phyloP scores from a whole-genome alignment of 2,329 filamentous ascomycete genomes.

The Sarocladiaceae sp. region DNA sequence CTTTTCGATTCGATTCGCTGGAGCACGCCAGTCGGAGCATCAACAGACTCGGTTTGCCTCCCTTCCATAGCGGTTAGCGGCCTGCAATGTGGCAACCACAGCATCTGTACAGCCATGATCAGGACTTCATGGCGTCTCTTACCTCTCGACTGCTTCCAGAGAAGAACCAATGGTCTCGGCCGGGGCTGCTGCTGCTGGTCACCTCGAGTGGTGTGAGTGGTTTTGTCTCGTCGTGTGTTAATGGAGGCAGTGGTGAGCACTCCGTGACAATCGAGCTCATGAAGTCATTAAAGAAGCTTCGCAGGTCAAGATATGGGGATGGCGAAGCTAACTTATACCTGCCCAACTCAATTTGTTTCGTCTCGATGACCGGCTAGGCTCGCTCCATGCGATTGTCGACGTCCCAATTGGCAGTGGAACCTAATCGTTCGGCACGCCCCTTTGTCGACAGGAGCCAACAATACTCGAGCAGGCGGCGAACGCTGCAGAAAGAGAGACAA shows the following conservation, averaged over 20 bases:
- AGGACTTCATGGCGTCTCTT: no score
- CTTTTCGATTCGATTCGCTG: no score
- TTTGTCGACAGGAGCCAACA: slow-evolving; percentile 13
- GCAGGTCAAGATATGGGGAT: slow-evolving; percentile 17
- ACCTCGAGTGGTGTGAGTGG: no score
- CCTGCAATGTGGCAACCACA: no score
- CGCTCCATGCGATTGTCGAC: slow-evolving; percentile 6
- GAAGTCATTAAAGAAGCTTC: background rate
- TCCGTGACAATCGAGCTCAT: no score
- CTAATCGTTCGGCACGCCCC: slow-evolving; percentile 21
- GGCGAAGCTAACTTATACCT: slow-evolving; percentile 34
- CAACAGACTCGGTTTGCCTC: background rate
- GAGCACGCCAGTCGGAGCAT: background rate
- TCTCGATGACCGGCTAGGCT: slow-evolving; percentile 17
- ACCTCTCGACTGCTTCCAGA: no score
- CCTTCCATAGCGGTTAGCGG: background rate
- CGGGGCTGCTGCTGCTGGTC: no score
- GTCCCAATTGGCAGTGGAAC: slow-evolving; percentile 11
- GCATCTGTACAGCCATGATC: no score
- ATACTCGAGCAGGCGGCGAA: slow-evolving; percentile 12
- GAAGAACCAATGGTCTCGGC: no score
- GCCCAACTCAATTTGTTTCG: slow-evolving; percentile 18
- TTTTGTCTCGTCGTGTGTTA: no score
- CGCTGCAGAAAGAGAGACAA: slow-evolving; percentile 29
- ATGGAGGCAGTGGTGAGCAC: no score